Evolutionary conservation across 1,284 basidiomycete genomes (phyloP).

Genomic region (Cutaneotrichosporon mucoides): DNA sequence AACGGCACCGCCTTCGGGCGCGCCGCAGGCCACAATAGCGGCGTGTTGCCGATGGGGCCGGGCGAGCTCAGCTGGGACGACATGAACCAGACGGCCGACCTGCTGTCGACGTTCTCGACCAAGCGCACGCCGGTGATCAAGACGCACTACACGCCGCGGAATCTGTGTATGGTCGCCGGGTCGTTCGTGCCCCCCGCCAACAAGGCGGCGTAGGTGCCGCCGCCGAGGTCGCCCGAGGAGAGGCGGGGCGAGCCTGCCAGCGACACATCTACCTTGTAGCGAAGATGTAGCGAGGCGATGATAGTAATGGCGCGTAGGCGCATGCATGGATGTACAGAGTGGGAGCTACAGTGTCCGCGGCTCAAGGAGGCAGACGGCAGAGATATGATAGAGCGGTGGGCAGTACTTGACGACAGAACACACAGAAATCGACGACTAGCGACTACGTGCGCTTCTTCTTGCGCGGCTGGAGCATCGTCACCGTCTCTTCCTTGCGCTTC

Average conservation of each 20-base stretch:
- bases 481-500: conserved; percentile 35
- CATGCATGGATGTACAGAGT: conserved; percentile 21
- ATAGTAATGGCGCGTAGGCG: background rate
- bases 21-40: conserved; percentile 3
- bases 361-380: too few species aligned
- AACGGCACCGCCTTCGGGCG: background rate
- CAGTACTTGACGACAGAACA: too few species aligned
- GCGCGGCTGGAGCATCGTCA: conserved; percentile 48
- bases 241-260: too few species aligned
- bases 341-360: background rate
- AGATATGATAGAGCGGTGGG: too few species aligned
- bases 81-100: conserved; percentile 57
- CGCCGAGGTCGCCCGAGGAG: too few species aligned
- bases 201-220: conserved; percentile 10
- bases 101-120: conserved; percentile 86
- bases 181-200: conserved; percentile 43
- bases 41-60: conserved; percentile 34
- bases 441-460: conserved; percentile 43
- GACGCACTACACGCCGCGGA: conserved; percentile 89
- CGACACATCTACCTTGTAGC: too few species aligned
- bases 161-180: conserved; percentile 86
- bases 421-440: too few species aligned
- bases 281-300: too few species aligned
- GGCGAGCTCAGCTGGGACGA: conserved; percentile 34
- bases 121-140: conserved; percentile 90